phyloP scores from a whole-genome alignment of 1,139 yeast genomes.

The Candida pseudocylindracea region DNA sequence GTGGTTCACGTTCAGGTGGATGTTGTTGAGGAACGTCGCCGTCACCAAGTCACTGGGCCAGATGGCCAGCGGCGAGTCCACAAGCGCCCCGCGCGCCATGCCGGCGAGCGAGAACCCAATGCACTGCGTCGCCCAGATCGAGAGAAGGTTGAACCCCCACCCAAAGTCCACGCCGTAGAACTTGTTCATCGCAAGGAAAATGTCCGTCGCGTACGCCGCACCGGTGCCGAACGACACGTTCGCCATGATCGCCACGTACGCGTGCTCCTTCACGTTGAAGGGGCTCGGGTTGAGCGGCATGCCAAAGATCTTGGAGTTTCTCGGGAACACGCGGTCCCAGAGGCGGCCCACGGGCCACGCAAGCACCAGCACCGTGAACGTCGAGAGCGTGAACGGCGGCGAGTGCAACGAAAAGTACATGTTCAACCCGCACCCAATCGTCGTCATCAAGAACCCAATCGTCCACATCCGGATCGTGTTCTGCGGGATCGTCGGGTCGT shows the following conservation, averaged over 20 bases:
- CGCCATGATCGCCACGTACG: constrained; percentile 40
- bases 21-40: constrained; percentile 27
- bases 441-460: constrained; percentile 26
- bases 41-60: constrained; percentile 42
- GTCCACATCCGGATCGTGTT: constrained; percentile 44
- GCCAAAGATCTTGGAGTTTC: constrained; percentile 16
- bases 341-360: constrained; percentile 40
- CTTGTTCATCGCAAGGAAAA: constrained; percentile 28
- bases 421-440: constrained; percentile 38
- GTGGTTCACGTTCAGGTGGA: constrained; percentile 39
- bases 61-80: constrained; percentile 37
- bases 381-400: constrained; percentile 29
- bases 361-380: constrained; percentile 32
- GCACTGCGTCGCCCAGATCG: constrained; percentile 32
- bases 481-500: constrained; percentile 31
- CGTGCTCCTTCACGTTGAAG: constrained; percentile 43
- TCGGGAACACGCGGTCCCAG: constrained; percentile 27
- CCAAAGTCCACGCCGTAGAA: constrained; percentile 26
- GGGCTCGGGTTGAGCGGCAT: constrained; percentile 34
- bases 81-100: constrained; percentile 27
- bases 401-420: constrained; percentile 34
- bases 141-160: constrained; percentile 26
- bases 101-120: constrained; percentile 52
- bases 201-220: constrained; percentile 39
- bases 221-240: constrained; percentile 30